These are phyloP conservation scores for Setaria viridis DNA, from an alignment of 202 grass and related monocot genomes.

Conservation along the genomic window DNA sequence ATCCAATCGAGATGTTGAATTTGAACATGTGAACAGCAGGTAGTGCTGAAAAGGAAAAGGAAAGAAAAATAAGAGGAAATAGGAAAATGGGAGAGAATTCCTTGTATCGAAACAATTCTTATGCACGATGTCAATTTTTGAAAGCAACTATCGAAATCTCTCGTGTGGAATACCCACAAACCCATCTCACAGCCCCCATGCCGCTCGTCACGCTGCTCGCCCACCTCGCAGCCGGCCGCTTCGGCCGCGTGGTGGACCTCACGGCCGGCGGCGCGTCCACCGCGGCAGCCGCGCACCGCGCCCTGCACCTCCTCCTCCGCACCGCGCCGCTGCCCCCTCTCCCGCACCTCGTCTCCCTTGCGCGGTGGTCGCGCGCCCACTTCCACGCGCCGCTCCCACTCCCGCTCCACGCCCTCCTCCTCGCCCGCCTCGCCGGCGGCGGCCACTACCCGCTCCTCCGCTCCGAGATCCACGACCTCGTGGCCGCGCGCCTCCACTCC, in stretches of 20 bases:
- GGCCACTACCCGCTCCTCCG: slow-evolving; percentile 55
- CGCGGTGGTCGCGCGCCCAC: slow-evolving; percentile 51
- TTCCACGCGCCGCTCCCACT: slow-evolving; percentile 63
- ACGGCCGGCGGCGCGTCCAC: slow-evolving; percentile 49
- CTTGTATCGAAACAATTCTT: too few relatives aligned
- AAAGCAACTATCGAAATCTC: too few relatives aligned
- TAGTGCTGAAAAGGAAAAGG: too few relatives aligned
- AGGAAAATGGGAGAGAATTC: too few relatives aligned
- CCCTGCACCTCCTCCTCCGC: slow-evolving; percentile 66
- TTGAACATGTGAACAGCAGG: too few relatives aligned
- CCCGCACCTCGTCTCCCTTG: slow-evolving; percentile 55
- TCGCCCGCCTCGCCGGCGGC: slow-evolving; percentile 48
- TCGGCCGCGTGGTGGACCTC: slow-evolving; percentile 46
- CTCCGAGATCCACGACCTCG: slow-evolving; percentile 62
- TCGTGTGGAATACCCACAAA: background rate
- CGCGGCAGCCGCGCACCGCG: slow-evolving; percentile 48
- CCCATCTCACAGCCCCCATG: slow-evolving; percentile 6
- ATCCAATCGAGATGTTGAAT: too few relatives aligned
- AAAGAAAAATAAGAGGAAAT: too few relatives aligned
- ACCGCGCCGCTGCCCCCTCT: slow-evolving; percentile 48
- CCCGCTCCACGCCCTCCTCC: slow-evolving; percentile 56
- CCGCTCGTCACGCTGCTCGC: slow-evolving; percentile 45
- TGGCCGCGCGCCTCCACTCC: slow-evolving; percentile 50
- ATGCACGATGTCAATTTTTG: too few relatives aligned
- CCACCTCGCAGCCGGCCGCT: slow-evolving; percentile 53